Base-by-base conservation (phyloP, 2,329 filamentous ascomycete genomes). In the Thelonectria rubi region DNA sequence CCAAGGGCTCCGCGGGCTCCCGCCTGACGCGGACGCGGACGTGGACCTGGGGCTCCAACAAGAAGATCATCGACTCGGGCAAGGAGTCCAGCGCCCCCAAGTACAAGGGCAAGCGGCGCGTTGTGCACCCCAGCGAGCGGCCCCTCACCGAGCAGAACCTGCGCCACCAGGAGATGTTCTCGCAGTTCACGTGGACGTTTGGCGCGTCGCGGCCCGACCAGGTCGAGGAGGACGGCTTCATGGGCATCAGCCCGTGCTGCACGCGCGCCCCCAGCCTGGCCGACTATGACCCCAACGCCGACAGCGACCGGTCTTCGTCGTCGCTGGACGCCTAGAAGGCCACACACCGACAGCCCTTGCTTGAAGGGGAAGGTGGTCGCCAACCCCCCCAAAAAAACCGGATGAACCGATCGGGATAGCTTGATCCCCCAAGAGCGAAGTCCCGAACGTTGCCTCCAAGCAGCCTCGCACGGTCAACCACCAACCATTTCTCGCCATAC, bases 81-180 rank as follows among this genome's bases (percentile, higher is more conserved):
- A 74, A 73, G 60, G 73, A 73, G n/a, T 5, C 11, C 11, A 69
- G 71, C 51, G 74, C 72, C 62, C 60, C 65, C 43, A 74, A 73
- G 69, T 71, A 60, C 63, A 70, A 67, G 60, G 72, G 70, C 62
- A 64, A 65, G 45, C 67, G 62, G 62, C 62, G 66, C 47, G 64
- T 64, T 50, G 58, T 72, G 17, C 80, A 83, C 67, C 80, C 80
- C 7, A 78, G 79, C 72, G 79, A 82, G 71, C 75, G 78, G 66
- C 79, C 79, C 24, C 74, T 82, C 51, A 82, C 79, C 9, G 74
- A 77, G 58, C 75, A 79, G 54, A 82, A 83, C 70, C 74, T 82
- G 17, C 74, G 76, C 56, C 79, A 83, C 67, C 81, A 82, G 68
- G 78, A 82, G 72, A 75, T 81, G 71, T 75, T 84, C 39, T 75